Evolutionary conservation across 1,284 basidiomycete species (phyloP), one percentile per base, ranked within the genome.

Genomic region (Apiotrichum siamense): DNA sequence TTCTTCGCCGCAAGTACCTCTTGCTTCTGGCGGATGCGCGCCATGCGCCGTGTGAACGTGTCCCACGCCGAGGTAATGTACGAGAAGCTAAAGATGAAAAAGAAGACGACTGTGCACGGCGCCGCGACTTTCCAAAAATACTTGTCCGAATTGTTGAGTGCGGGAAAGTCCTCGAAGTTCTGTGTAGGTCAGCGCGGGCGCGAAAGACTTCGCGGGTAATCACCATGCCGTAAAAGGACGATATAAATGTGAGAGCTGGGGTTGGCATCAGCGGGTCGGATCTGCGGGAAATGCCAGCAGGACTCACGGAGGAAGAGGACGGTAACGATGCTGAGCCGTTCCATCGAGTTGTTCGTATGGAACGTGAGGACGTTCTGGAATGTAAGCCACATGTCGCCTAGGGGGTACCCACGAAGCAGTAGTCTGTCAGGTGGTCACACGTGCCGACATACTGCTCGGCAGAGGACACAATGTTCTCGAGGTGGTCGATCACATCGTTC

Each of bases 301-400:
- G 12, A 67, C 70, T 65, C 48, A 73, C 72, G 73, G 35, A 75
- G 55, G 58, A 75, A 75, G 12, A 75, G 65, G n/a, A 75, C 72
- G 4, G 73, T 73, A 11, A 74, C 73, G 35, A 75, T 67, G 47
- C 67, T 70, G 27, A 75, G 54, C 10, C 72, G 57, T 55, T 75
- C 72, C 72, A 74, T 75, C 18, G 69, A 69, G 32, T 65, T 66
- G 59, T 75, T 75, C 2, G 71, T 70, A 41, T 68, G 64, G 63
- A 74, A 75, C 38, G 65, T 68, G 46, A 74, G 51, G 32, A 70
- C 63, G 44, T 73, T 72, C 68, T 71, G 47, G 9, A 9, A 40
- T 26, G 25, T 4, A 10, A 17, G 9, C 4, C 20, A 18, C 27
- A n/a, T 9, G n/a, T 13, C 43, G 15, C 13, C 20, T 10, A 25